A percentile compares a stretch with the other conserved stretches of the same genome.
These are phyloP conservation scores for Amanita muscaria DNA, from an alignment of 768 basidiomycete species.

Conservation along the genomic window DNA sequence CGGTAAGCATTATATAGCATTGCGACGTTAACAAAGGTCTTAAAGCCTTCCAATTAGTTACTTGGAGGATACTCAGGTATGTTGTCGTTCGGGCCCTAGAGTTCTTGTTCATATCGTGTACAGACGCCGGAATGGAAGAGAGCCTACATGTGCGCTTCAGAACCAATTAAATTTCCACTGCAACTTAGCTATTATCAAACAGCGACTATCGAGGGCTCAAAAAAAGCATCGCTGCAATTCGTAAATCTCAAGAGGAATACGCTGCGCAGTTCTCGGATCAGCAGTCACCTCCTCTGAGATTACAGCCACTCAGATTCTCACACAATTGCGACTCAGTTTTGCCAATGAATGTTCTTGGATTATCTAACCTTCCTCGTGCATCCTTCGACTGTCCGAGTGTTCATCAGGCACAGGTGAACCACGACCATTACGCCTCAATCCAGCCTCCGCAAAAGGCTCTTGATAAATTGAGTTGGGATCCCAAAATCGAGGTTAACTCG, in stretches of 20 bases:
- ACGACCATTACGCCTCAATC: no score
- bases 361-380: no score
- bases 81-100: background rate
- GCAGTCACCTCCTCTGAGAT: no score
- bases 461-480: no score
- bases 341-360: no score
- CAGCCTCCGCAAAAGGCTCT: no score
- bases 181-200: slow-evolving; percentile 5
- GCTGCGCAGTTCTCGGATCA: slow-evolving; percentile 1
- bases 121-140: slow-evolving; percentile 72
- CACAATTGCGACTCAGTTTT: no score
- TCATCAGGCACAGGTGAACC: no score
- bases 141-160: slow-evolving; percentile 46
- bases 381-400: no score
- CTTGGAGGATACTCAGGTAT: slow-evolving; percentile 61
- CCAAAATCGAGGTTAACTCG: no score
- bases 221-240: slow-evolving; percentile 51
- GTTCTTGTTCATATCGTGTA: slow-evolving; percentile 2
- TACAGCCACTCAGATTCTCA: no score
- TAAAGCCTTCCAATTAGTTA: slow-evolving; percentile 32
- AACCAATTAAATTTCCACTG: slow-evolving; percentile 2
- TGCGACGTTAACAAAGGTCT: slow-evolving; percentile 1
- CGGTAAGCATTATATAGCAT: slow-evolving; percentile 27
- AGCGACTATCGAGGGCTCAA: slow-evolving; percentile 73
- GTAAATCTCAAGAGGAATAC: slow-evolving; percentile 25